phyloP scores from a whole-genome alignment of 345 rosid genomes.

The Boechera stricta region DNA sequence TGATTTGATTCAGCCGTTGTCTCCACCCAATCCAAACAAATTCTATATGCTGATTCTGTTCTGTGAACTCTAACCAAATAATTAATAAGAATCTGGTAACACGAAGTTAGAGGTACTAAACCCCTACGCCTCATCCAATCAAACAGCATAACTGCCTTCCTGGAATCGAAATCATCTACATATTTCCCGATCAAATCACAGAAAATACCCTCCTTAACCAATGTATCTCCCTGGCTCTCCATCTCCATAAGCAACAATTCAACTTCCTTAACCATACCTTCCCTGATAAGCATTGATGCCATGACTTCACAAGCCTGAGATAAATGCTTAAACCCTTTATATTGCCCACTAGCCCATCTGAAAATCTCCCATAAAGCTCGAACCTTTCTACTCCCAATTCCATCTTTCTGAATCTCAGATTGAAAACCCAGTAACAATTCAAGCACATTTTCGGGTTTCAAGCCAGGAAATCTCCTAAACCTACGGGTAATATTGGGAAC shows the following conservation, averaged over 20 bases:
- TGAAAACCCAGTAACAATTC: conserved; percentile 59
- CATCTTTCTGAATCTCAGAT: conserved; percentile 50
- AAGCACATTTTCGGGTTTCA: conserved; percentile 67
- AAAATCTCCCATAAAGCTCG: conserved; percentile 70
- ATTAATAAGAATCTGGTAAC: conserved; percentile 56
- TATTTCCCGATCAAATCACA: conserved; percentile 59
- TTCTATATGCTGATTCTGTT: conserved; percentile 54
- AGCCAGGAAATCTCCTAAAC: conserved; percentile 50
- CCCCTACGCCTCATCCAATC: conserved; percentile 56
- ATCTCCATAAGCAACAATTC: conserved; percentile 59
- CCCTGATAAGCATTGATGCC: conserved; percentile 60
- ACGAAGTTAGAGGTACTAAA: conserved; percentile 52
- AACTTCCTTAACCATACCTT: conserved; percentile 64
- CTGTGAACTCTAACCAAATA: conserved; percentile 53
- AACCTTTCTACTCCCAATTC: conserved; percentile 51
- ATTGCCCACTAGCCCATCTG: conserved; percentile 53
- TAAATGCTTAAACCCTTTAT: conserved; percentile 62
- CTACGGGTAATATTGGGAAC: conserved; percentile 66
- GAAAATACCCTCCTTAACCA: conserved; percentile 52
- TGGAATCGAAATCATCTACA: conserved; percentile 52
- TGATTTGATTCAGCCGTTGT: conserved; percentile 34
- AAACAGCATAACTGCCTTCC: conserved; percentile 60
- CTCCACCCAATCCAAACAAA: conserved; percentile 64
- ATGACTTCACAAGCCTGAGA: conserved; percentile 59
- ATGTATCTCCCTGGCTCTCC: conserved; percentile 51